A percentile compares a stretch with the other conserved stretches of the same genome.
phyloP scores from a whole-genome alignment of 2,329 filamentous ascomycete genomes.

The Amauroascus verrucosus region DNA sequence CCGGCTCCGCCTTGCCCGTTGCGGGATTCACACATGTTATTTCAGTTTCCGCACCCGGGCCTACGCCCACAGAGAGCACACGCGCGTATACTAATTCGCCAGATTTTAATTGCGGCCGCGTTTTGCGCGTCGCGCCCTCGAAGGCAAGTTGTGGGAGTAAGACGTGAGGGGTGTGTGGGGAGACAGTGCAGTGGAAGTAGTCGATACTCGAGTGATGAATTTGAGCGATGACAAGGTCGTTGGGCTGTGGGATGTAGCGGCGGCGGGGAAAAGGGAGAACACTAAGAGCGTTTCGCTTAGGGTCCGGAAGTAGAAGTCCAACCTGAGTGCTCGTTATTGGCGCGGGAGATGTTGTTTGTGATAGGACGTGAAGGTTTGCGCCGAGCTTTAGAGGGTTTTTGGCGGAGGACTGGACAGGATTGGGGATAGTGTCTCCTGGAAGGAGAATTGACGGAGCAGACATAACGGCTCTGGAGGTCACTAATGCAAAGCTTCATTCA shows the following conservation, averaged over 20 bases:
- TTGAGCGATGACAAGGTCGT: constrained; percentile 81
- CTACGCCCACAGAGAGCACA: constrained; percentile 63
- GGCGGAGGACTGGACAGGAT: constrained; percentile 46
- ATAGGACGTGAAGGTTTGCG: constrained; percentile 70
- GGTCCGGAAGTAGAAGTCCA: constrained; percentile 31
- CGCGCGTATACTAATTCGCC: constrained; percentile 84
- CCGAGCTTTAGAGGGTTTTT: constrained; percentile 60
- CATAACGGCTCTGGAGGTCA: constrained; percentile 36
- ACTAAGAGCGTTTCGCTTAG: constrained; percentile 30
- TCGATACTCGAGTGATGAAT: constrained; percentile 67
- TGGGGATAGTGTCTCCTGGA: constrained; percentile 62
- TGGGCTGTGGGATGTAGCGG: constrained; percentile 67
- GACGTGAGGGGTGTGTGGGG: constrained; percentile 52
- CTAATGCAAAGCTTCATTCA: neutral
- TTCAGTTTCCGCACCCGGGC: constrained; percentile 78
- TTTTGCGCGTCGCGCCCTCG: constrained; percentile 86
- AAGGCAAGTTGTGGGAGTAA: constrained; percentile 83
- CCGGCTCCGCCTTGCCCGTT: constrained; percentile 77
- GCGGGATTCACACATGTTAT: constrained; percentile 77
- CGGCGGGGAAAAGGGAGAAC: constrained; percentile 30
- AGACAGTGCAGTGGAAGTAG: constrained; percentile 67
- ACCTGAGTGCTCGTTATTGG: constrained; percentile 32
- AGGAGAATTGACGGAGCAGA: constrained; percentile 55
- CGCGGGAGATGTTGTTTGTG: constrained; percentile 57
- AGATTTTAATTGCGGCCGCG: constrained; percentile 61